phyloP scores from a whole-genome alignment of 192 early-diverging fungal genomes.

The Jimgerdemannia flammicorona region DNA sequence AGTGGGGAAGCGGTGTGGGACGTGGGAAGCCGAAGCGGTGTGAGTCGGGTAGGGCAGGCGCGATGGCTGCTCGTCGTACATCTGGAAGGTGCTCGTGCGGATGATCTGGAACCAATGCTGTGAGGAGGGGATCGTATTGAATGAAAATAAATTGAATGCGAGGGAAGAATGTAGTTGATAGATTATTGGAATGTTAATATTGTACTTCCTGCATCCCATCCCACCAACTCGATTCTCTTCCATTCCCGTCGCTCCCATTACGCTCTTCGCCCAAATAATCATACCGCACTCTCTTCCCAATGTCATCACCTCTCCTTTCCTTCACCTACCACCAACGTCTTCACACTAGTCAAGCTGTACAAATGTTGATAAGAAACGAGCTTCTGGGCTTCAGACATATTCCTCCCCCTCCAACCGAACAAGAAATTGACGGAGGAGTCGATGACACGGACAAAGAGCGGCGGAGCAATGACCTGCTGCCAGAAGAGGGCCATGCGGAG shows the following conservation, averaged over 20 bases:
- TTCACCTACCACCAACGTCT: slow-evolving; percentile 73
- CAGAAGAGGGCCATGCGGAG: slow-evolving; percentile 80
- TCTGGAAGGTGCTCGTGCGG: slow-evolving; percentile 77
- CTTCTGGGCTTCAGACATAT: slow-evolving; percentile 70
- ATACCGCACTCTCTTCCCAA: too few relatives aligned
- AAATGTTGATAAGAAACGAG: slow-evolving; percentile 79
- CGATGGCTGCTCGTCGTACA: slow-evolving; percentile 87
- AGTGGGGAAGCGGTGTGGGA: slow-evolving; percentile 68
- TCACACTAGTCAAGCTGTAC: slow-evolving; percentile 87
- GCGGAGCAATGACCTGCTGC: slow-evolving; percentile 73
- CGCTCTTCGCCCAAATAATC: too few relatives aligned
- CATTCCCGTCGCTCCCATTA: too few relatives aligned
- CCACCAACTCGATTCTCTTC: background rate
- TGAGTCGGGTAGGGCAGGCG: slow-evolving; percentile 43
- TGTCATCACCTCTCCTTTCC: too few relatives aligned
- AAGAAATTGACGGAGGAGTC: slow-evolving; percentile 68
- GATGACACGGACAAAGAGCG: slow-evolving; percentile 69
- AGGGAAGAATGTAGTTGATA: background rate
- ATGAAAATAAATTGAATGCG: background rate
- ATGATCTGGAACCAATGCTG: slow-evolving; percentile 97
- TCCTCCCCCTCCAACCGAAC: slow-evolving; percentile 79
- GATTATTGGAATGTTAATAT: background rate
- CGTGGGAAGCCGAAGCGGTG: slow-evolving; percentile 48
- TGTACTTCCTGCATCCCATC: too few relatives aligned
- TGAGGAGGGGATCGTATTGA: background rate